phyloP scores from a whole-genome alignment of 2,329 filamentous ascomycete genomes.

The Neofusicoccum sp. region DNA sequence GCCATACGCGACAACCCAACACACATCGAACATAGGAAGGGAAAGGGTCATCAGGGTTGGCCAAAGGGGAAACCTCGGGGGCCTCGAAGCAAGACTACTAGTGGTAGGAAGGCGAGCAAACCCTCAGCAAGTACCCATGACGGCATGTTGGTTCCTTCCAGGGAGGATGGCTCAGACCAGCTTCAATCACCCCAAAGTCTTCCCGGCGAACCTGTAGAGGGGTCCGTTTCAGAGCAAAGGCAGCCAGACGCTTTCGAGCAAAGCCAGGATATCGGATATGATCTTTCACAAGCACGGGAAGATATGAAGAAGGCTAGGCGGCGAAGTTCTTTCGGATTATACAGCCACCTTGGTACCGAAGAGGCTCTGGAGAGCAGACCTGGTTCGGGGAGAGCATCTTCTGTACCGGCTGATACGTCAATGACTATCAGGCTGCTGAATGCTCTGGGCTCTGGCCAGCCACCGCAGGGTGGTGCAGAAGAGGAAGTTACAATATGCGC shows the following conservation, averaged over 20 bases:
- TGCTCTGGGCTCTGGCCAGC: neutral
- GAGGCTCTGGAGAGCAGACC: neutral
- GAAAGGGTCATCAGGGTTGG: slow-evolving; percentile 45
- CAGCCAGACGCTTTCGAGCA: neutral
- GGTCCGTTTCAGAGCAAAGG: neutral
- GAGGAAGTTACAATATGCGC: slow-evolving; percentile 55
- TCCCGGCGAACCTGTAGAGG: slow-evolving; percentile 30
- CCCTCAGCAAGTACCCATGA: slow-evolving; percentile 25
- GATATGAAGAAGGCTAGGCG: neutral
- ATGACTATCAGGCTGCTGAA: neutral
- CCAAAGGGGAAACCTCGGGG: slow-evolving; percentile 51
- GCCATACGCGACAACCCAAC: slow-evolving; percentile 22
- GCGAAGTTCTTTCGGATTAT: slow-evolving; percentile 13
- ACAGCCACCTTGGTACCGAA: neutral
- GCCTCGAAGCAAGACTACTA: slow-evolving; percentile 37
- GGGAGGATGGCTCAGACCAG: slow-evolving; percentile 29
- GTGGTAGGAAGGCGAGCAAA: slow-evolving; percentile 43
- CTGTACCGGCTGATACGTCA: slow-evolving; percentile 33
- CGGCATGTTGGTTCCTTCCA: slow-evolving; percentile 5
- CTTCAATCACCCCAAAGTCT: slow-evolving; percentile 39
- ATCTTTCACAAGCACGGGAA: neutral
- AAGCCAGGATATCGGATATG: neutral
- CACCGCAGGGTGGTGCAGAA: slow-evolving; percentile 1
- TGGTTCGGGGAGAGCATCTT: slow-evolving; percentile 15
- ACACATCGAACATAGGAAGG: slow-evolving; percentile 33